A percentile compares a stretch with the other conserved stretches of the same genome.
phyloP scores from a whole-genome alignment of 1,139 yeast genomes.

The Candida neerlandica region DNA sequence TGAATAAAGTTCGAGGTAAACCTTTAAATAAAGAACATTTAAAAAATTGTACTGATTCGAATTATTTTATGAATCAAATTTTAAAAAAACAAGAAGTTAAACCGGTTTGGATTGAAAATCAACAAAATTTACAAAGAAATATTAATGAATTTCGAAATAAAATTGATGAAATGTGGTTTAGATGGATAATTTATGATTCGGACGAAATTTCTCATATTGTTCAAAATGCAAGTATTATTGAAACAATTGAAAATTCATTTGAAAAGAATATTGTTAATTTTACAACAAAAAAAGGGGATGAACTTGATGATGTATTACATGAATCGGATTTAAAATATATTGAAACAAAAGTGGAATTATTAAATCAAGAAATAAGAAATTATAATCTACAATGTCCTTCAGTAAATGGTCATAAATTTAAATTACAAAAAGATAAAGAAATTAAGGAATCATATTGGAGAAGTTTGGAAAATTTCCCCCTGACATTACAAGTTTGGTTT shows the following conservation, averaged over 20 bases:
- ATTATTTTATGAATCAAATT: constrained; percentile 52
- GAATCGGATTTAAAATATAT: constrained; percentile 33
- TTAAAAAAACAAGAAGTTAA: constrained; percentile 73
- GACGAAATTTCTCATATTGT: constrained; percentile 20
- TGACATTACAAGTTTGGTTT: constrained; percentile 21
- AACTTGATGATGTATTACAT: constrained; percentile 8
- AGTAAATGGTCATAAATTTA: constrained; percentile 65
- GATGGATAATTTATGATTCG: constrained; percentile 31
- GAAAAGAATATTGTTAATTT: constrained; percentile 10
- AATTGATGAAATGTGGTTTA: constrained; percentile 48
- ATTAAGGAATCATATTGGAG: constrained; percentile 27
- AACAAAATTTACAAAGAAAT: constrained; percentile 55
- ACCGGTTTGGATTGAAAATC: constrained; percentile 91
- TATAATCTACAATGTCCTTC: constrained; percentile 84
- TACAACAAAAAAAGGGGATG: neutral
- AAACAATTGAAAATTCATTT: constrained; percentile 14
- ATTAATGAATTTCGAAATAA: constrained; percentile 48
- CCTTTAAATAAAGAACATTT: constrained; percentile 60
- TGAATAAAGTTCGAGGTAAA: constrained; percentile 61
- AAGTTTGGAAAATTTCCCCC: constrained; percentile 17
- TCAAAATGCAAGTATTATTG: constrained; percentile 19
- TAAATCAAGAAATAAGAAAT: constrained; percentile 65
- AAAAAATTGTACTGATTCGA: constrained; percentile 53
- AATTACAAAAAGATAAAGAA: constrained; percentile 57
- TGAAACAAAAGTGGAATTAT: constrained; percentile 41